Evolutionary conservation across 2,329 filamentous ascomycete genomes (phyloP), one percentile per base, ranked within the genome.

Genomic region (Xylaria sp.): DNA sequence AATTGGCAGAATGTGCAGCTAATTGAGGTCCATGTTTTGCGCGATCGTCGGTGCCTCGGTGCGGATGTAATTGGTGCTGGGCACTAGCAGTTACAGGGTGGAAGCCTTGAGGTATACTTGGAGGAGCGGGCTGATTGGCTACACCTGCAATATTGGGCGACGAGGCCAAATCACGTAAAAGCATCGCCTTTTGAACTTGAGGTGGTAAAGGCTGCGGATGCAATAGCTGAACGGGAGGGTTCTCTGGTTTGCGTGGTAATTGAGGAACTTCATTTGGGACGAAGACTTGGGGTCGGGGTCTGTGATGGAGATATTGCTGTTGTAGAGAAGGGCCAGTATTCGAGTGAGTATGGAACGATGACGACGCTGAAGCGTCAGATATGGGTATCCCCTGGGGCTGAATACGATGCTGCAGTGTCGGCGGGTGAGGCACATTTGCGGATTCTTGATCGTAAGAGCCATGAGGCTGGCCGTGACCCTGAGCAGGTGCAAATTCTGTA

Each of bases 391-490:
- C 82, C 34, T 85, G 84, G 50, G 80, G 77, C 15, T 85, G 82
- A 60, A 87, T 85, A 65, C 87, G 84, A 75, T 88, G 85, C 58
- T 90, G 88, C 7, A 89, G 88, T 51, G 86, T 88, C 50, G 81
- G 82, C 15, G 89, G 88, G 75, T 87, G 84, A 34, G 85, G 77
- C 25, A 85, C 83, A 32, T 86, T 83, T 5, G 79, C 77, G 60
- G 83, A 80, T 20, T 83, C 82, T 70, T 89, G 86, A 15, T 91
- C 87, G 39, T 87, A 78, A 9, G 88, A 86, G 5, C 87, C 88
- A 60, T 72, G 65, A 60, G 63, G 60, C 3, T 70, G 65, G 32
- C 55, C 62, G 25, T 72, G 66, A 13, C 37, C 23, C 50, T 71
- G 74, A 12, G 34, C 61, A n/a, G 69, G 62, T 13, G 72, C 63